These are phyloP conservation scores for Chaetothyriales sp. DNA, from an alignment of 2,329 filamentous ascomycete species.

Conservation along the genomic window DNA sequence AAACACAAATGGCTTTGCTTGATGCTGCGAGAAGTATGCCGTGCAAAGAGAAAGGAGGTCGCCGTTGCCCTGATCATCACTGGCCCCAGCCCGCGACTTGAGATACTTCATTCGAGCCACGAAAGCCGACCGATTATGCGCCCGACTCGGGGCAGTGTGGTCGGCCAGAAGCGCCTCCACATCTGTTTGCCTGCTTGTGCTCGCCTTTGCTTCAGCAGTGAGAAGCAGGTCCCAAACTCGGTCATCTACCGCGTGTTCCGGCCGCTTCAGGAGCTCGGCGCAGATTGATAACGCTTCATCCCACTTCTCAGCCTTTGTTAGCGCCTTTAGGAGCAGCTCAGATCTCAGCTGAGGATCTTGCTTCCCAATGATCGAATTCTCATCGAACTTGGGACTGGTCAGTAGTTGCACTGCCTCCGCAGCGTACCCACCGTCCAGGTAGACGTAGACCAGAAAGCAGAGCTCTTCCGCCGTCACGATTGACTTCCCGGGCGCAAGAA, in stretches of 20 bases:
- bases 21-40: neutral
- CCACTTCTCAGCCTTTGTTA: conserved; percentile 28
- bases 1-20: neutral
- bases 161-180: neutral
- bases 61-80: neutral
- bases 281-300: conserved; percentile 26
- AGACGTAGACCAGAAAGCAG: conserved; percentile 31
- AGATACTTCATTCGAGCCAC: neutral
- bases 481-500: conserved; percentile 28
- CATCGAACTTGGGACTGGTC: conserved; percentile 28
- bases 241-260: conserved; percentile 19
- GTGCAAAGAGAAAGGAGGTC: neutral
- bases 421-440: conserved; percentile 27
- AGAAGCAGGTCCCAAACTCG: neutral
- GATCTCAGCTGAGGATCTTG: conserved; percentile 31
- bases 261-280: conserved; percentile 23
- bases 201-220: neutral
- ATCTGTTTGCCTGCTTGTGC: neutral
- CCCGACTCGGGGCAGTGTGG: neutral
- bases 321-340: conserved; percentile 24
- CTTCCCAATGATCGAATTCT: conserved; percentile 30
- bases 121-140: neutral
- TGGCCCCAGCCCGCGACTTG: neutral
- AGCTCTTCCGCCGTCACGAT: conserved; percentile 36
- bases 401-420: conserved; percentile 31